Evolutionary conservation across 257 asterid genomes (phyloP).

Genomic region (Marsdenia floribunda): DNA sequence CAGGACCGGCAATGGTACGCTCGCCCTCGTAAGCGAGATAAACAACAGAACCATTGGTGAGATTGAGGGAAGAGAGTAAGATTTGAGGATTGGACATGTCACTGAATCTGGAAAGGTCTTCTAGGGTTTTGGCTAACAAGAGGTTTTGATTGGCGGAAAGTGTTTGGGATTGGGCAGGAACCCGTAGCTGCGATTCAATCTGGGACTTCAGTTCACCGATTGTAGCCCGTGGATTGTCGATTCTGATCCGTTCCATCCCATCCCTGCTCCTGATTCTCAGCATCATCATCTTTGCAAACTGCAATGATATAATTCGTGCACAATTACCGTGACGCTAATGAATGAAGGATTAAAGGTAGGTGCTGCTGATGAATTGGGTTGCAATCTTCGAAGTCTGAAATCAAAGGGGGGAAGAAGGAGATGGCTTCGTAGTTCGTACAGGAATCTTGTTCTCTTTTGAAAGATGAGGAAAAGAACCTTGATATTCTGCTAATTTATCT

Average conservation of each 20-base stretch:
- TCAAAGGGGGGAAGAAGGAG: background rate
- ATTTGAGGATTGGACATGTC: conserved; percentile 61
- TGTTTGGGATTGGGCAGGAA: conserved; percentile 70
- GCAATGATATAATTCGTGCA: background rate
- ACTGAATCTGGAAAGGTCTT: conserved; percentile 51
- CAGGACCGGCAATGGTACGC: conserved; percentile 70
- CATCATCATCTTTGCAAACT: conserved; percentile 68
- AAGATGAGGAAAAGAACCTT: conserved; percentile 1
- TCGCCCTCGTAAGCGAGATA: conserved; percentile 85
- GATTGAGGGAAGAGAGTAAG: conserved; percentile 41
- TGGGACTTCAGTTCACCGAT: conserved; percentile 56
- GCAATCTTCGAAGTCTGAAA: background rate
- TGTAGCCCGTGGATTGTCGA: conserved; percentile 63
- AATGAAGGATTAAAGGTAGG: no score
- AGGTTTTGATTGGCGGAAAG: conserved; percentile 83
- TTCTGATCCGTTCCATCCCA: conserved; percentile 84
- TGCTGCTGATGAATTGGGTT: background rate
- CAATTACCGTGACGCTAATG: background rate
- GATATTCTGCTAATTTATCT: background rate
- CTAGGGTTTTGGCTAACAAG: conserved; percentile 64
- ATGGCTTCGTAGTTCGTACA: background rate
- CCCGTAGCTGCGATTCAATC: conserved; percentile 73
- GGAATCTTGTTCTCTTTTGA: conserved; percentile 4
- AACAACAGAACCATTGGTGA: conserved; percentile 71
- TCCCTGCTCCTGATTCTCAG: conserved; percentile 97